Percentiles rank a stretch among this genome's conserved stretches.
phyloP scores from a whole-genome alignment of 2,329 filamentous ascomycete species.

The Stachybotrys chartarum region DNA sequence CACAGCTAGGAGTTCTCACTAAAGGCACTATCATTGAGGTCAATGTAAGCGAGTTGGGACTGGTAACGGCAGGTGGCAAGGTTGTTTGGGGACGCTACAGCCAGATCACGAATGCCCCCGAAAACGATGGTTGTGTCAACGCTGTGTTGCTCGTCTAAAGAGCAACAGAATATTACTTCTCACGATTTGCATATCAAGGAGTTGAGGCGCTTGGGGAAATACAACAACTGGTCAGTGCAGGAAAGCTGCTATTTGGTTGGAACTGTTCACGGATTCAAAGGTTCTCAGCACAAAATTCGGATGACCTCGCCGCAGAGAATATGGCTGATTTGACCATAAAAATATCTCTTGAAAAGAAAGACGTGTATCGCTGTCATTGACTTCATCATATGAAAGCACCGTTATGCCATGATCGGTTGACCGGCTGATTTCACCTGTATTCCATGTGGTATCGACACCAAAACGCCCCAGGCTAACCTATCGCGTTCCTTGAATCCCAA shows the following conservation, averaged over 20 bases:
- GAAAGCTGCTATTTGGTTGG: not conserved
- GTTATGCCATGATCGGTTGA: too few relatives aligned
- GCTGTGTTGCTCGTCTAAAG: constrained; percentile 25
- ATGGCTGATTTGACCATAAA: too few relatives aligned
- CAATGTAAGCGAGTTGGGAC: constrained; percentile 84
- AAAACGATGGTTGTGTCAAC: constrained; percentile 40
- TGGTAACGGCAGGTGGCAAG: constrained; percentile 87
- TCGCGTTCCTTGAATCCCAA: too few relatives aligned
- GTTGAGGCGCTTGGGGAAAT: not conserved
- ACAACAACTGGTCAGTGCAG: not conserved
- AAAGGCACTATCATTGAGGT: constrained; percentile 80
- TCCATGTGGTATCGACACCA: too few relatives aligned
- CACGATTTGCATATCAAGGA: not conserved
- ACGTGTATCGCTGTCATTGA: too few relatives aligned
- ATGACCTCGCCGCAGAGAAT: too few relatives aligned
- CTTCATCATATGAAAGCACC: too few relatives aligned
- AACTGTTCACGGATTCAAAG: not conserved
- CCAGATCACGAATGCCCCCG: constrained; percentile 37
- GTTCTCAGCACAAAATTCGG: too few relatives aligned
- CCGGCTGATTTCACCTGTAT: too few relatives aligned
- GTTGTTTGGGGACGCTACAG: constrained; percentile 81
- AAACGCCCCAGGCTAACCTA: too few relatives aligned
- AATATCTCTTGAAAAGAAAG: too few relatives aligned
- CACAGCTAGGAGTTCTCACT: constrained; percentile 82
- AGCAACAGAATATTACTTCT: not conserved